Evolutionary conservation across 768 basidiomycete genomes (phyloP), one percentile per base, ranked within the genome.

Genomic region (Collybiopsis luxurians): DNA sequence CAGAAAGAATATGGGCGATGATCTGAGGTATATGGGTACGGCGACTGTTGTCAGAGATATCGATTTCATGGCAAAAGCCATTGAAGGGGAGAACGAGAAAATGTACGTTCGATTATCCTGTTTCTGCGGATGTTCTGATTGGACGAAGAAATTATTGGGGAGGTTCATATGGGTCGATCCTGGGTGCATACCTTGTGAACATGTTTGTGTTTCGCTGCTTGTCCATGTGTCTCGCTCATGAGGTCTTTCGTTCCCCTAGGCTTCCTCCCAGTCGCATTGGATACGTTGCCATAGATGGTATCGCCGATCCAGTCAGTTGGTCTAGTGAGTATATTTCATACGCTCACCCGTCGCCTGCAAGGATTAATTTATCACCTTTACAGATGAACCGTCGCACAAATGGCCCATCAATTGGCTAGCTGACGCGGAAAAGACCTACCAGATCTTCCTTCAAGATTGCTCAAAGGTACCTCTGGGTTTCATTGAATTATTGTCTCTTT

Each of bases 111-210:
- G 15, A 34, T 42, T 10, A 21, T 36, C 17, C 7, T 19, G 4
- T 31, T 36, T 5, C 24, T 5, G 11, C 6, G 0, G 21, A 43
- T 38, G 9, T 21, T 17, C 28, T 17, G 36, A 30, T 12, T 17
- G 9, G 3, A 17, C 2, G 26, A 50, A 67, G 66, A n/a, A 63
- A 67, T 21, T 65, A 60, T 48, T 65, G 58, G 57, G 63, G 64
- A 21, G 60, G 53, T 2, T 67, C 66, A 1, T 67, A 67, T 50
- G 66, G 66, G 2, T 64, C 64, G 4, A 63, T 65, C 24, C 55
- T 65, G 10, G 66, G 66, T 7, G 60, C 64, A 13, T 67, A 67
- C 44, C 59, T 67, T 2, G 66, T 63, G 12, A 67, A 67, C 43
- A 67, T 67, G 66, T 55, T 40, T 27, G 26, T 24, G 12, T 21